These are phyloP conservation scores for Gentiana straminea DNA, from an alignment of 257 asterid species.

Conservation along the genomic window DNA sequence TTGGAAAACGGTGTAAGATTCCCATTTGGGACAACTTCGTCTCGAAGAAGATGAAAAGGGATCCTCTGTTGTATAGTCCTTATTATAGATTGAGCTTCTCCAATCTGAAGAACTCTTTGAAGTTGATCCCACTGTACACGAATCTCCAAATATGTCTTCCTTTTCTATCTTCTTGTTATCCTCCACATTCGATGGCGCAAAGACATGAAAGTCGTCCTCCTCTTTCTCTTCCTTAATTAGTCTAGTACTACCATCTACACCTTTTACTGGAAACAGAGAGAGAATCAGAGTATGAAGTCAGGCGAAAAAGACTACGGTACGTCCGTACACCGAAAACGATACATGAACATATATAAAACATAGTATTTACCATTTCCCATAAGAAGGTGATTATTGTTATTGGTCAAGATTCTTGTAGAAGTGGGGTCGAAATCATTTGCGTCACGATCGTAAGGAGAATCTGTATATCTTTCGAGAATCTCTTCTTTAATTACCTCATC, in stretches of 20 bases:
- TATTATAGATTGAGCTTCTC: conserved; percentile 65
- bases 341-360: too few relatives aligned
- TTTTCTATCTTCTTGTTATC: conserved; percentile 40
- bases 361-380: conserved; percentile 10
- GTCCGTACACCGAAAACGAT: too few relatives aligned
- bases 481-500: conserved; percentile 25
- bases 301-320: too few relatives aligned
- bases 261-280: conserved; percentile 11
- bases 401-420: conserved; percentile 15
- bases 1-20: conserved; percentile 78
- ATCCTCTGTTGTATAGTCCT: conserved; percentile 56
- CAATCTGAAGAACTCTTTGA: conserved; percentile 87
- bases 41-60: conserved; percentile 83
- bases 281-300: too few relatives aligned
- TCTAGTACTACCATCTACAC: conserved; percentile 1
- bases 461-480: conserved; percentile 28
- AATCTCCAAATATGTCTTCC: conserved; percentile 53
- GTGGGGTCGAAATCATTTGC: conserved; percentile 31
- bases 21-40: conserved; percentile 94
- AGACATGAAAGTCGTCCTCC: conserved; percentile 45
- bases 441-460: conserved; percentile 25
- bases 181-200: conserved; percentile 28
- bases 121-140: conserved; percentile 73
- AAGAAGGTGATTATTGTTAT: conserved; percentile 7
- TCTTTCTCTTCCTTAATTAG: conserved; percentile 12